Conservation (phyloP, 106 monocot species). For the Apostasia ramifera region DNA sequence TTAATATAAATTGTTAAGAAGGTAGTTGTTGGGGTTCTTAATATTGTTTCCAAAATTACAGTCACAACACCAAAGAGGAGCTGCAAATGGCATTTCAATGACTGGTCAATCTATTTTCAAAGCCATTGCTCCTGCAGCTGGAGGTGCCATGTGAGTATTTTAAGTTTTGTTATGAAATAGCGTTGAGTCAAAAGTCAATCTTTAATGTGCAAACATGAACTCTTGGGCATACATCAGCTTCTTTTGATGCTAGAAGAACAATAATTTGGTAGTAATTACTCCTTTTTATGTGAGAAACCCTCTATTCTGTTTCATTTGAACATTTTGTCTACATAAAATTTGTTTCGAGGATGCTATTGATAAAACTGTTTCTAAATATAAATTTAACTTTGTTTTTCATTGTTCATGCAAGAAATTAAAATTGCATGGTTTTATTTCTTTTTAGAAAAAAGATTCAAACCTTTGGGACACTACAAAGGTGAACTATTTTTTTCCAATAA, state of each 20-base stretch:
- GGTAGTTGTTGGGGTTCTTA: background rate
- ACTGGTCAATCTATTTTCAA: conserved; percentile 33
- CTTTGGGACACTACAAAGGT: no score
- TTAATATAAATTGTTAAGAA: background rate
- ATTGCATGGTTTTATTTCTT: no score
- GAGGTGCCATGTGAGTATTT: conserved; percentile 33
- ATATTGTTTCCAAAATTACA: conserved; percentile 4
- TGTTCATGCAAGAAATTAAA: background rate
- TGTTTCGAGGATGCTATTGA: background rate
- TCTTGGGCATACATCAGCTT: background rate
- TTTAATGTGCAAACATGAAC: background rate
- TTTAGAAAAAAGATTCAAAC: no score
- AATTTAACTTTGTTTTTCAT: background rate
- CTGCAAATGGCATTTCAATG: conserved; percentile 48
- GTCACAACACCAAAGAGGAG: conserved; percentile 44
- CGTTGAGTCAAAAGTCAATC: background rate
- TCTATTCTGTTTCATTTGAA: no score
- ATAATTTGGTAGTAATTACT: background rate
- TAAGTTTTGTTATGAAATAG: background rate
- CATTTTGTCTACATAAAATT: background rate
- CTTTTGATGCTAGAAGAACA: background rate
- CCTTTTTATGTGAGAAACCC: background rate
- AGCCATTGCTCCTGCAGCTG: conserved; percentile 38
- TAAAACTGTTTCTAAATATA: background rate
- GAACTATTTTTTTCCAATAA: no score